Base-by-base conservation (phyloP, 1,139 yeast species). In the Blastobotrys serpentis region DNA sequence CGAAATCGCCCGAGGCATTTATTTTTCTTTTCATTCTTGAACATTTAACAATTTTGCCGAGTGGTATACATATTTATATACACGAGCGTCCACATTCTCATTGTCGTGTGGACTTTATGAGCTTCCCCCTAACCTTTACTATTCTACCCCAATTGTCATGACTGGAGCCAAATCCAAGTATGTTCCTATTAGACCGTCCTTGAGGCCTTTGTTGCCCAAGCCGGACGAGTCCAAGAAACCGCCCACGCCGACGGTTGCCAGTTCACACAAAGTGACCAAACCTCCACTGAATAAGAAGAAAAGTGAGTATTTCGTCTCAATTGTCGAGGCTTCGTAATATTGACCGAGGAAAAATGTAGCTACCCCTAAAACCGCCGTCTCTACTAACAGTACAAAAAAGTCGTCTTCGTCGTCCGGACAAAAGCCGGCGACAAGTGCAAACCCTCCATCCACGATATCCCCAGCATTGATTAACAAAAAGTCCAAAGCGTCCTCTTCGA, bases 181-280 rank as follows among this genome's bases (percentile, higher is more conserved):
- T 50, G 69, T 66, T 16, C 67, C 71, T 22, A 63, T 67, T 46
- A 56, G 69, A 37, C 70, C 71, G 5, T 63, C 67, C 7, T 62
- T 65, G 47, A 59, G 71, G 18, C 71, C 71, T 22, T 50, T 67
- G 46, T 56, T 67, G 45, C 70, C 71, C 26, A 66, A 66, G 47
- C 69, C 70, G 14, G 44, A 30, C 13, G 40, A 36, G 36, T n/a
- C 32, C 26, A 30, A 19, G 16, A 22, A 18, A 25, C 29, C 18
- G 10, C 14, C 37, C 7, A 18, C 23, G 36, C 13, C 21, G 22
- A 11, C 23, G 22, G 13, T 5, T n/a, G 21, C 39, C 6, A 17
- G 23, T 23, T 6, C 38, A 2, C 16, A 16, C 19, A 36, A 36
- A 16, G 39, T 18, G 25, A 4, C 39, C n/a, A 36, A 36, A 11